Conservation (phyloP, 116 monocot genomes). For the Thalassia testudinum region DNA sequence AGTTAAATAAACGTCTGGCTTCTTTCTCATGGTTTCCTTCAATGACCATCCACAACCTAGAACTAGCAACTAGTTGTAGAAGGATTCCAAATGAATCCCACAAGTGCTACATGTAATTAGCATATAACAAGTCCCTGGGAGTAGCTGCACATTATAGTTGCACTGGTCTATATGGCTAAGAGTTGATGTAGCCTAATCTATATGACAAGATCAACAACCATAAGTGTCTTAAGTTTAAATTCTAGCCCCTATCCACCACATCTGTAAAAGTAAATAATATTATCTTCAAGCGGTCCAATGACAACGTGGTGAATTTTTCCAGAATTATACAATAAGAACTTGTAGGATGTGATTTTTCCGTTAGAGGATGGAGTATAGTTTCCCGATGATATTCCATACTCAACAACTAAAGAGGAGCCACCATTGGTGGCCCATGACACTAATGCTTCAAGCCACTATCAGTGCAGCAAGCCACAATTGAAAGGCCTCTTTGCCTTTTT, state of each 20-base stretch:
- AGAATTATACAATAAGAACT: conserved; percentile 50
- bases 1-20: conserved; percentile 26
- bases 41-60: conserved; percentile 81
- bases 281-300: conserved; percentile 56
- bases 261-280: conserved; percentile 50
- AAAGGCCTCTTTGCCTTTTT: no score
- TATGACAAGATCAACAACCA: conserved; percentile 76
- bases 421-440: conserved; percentile 39
- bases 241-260: conserved; percentile 51
- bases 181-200: conserved; percentile 57
- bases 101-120: conserved; percentile 56
- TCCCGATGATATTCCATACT: conserved; percentile 52
- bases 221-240: conserved; percentile 62
- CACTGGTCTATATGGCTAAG: conserved; percentile 44
- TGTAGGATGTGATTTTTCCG: conserved; percentile 59
- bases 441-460: no score
- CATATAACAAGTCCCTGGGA: conserved; percentile 83
- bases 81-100: conserved; percentile 79
- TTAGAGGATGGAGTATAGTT: conserved; percentile 25
- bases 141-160: conserved; percentile 49
- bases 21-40: conserved; percentile 90
- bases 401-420: conserved; percentile 34
- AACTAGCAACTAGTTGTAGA: conserved; percentile 59
- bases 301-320: conserved; percentile 69
- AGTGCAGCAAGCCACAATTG: no score